These are phyloP conservation scores for Rhizopogon rudus DNA, from an alignment of 768 basidiomycete species.

Conservation along the genomic window DNA sequence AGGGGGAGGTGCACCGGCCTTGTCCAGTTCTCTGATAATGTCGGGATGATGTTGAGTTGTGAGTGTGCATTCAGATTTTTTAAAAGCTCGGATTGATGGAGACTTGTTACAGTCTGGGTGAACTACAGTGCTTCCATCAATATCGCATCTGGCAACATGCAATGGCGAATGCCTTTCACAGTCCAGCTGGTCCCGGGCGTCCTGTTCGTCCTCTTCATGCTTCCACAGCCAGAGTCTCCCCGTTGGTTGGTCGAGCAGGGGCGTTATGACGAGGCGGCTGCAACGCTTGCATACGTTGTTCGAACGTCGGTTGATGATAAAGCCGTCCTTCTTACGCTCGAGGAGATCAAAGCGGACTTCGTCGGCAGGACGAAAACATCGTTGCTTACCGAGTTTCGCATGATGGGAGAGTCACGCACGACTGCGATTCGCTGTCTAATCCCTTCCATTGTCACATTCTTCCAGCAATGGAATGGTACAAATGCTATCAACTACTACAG, in stretches of 20 bases:
- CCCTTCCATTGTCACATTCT: conserved; percentile 43
- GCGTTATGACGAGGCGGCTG: conserved; percentile 36
- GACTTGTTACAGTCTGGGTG: conserved; percentile 35
- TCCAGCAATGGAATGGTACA: conserved; percentile 47
- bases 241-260: conserved; percentile 50
- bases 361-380: conserved; percentile 29
- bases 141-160: conserved; percentile 32
- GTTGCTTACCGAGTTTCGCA: conserved; percentile 30
- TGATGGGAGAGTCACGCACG: conserved; percentile 39
- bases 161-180: conserved; percentile 51
- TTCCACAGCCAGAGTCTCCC: conserved; percentile 51
- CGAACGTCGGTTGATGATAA: conserved; percentile 29
- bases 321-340: conserved; percentile 31
- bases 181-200: conserved; percentile 50
- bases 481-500: conserved; percentile 54
- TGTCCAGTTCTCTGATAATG: conserved; percentile 28
- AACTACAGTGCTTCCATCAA: conserved; percentile 39
- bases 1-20: conserved; percentile 47
- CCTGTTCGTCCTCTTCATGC: conserved; percentile 41
- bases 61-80: conserved; percentile 2
- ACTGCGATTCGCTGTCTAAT: conserved; percentile 42
- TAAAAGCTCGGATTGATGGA: neutral
- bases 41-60: conserved; percentile 33
- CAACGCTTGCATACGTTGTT: conserved; percentile 32
- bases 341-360: conserved; percentile 47